These are phyloP conservation scores for Amesomyces nigricolor DNA, from an alignment of 2,329 filamentous ascomycete species.

Conservation along the genomic window DNA sequence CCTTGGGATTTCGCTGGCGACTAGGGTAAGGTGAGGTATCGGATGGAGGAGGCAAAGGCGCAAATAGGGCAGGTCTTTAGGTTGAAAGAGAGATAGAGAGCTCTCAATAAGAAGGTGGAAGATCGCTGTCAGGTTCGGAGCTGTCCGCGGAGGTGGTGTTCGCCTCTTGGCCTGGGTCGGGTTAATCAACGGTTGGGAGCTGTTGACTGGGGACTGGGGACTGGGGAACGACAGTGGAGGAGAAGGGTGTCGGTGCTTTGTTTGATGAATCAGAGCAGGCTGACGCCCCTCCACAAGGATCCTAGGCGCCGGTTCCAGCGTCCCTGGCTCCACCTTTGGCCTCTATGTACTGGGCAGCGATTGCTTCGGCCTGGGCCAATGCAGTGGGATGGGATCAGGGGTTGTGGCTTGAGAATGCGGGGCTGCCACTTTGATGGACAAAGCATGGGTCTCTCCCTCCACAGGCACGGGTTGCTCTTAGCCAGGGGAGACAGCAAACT, in stretches of 20 bases:
- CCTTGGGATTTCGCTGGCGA: not conserved
- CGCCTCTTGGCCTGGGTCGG: not conserved
- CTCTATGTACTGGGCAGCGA: not conserved
- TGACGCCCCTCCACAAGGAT: constrained; percentile 6
- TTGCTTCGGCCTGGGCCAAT: constrained; percentile 17
- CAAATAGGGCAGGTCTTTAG: not conserved
- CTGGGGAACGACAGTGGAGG: not conserved
- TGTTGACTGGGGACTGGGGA: not conserved
- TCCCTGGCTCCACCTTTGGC: constrained; percentile 6
- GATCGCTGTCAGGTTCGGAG: not conserved
- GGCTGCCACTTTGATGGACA: constrained; percentile 2
- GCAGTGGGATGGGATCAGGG: constrained; percentile 5
- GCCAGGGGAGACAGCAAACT: not conserved
- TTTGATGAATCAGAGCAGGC: constrained; percentile 5
- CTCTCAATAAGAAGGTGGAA: not conserved
- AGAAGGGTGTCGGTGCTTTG: not conserved
- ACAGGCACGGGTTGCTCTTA: no score
- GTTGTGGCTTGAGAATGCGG: constrained; percentile 9
- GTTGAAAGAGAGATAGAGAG: no score
- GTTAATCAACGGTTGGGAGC: not conserved
- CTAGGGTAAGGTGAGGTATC: not conserved
- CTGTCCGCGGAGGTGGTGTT: not conserved
- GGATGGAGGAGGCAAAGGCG: not conserved
- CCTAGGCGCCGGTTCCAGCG: constrained; percentile 12
- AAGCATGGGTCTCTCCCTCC: not conserved